Percentiles rank a stretch among this genome's conserved stretches.
phyloP scores from a whole-genome alignment of 1,139 yeast species.

The Petasospora fabianii region DNA sequence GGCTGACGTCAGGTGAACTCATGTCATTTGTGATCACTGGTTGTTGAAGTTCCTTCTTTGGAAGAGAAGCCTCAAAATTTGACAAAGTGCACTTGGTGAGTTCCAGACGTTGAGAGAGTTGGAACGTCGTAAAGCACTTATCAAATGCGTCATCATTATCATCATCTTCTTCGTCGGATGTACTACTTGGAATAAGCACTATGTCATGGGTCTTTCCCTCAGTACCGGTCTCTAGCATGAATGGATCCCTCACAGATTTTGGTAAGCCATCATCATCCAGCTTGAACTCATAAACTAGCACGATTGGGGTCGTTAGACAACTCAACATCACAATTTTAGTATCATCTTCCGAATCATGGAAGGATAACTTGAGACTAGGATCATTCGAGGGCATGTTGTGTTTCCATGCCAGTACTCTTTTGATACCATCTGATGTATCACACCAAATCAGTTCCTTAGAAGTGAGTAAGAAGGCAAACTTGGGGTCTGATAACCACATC shows the following conservation, averaged over 20 bases:
- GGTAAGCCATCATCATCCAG: slow-evolving; percentile 38
- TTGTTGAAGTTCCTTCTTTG: not conserved
- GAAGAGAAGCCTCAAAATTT: not conserved
- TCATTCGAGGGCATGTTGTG: slow-evolving; percentile 58
- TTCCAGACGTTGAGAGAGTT: slow-evolving; percentile 16
- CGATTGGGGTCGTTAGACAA: slow-evolving; percentile 41
- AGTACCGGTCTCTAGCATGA: slow-evolving; percentile 21
- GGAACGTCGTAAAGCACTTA: slow-evolving; percentile 11
- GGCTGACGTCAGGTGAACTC: too few relatives aligned
- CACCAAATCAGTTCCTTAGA: slow-evolving; percentile 59
- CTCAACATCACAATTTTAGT: slow-evolving; percentile 36
- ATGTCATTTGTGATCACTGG: too few relatives aligned
- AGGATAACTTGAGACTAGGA: slow-evolving; percentile 45
- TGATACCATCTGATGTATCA: slow-evolving; percentile 30
- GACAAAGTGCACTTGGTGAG: slow-evolving; percentile 4
- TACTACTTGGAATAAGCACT: too few relatives aligned
- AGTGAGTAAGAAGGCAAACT: slow-evolving; percentile 47
- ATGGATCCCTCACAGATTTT: slow-evolving; percentile 40
- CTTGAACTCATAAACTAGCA: slow-evolving; percentile 44
- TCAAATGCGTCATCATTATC: too few relatives aligned
- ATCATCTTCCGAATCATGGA: slow-evolving; percentile 26
- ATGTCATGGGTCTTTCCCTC: not conserved
- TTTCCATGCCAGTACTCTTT: slow-evolving; percentile 62
- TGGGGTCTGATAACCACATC: slow-evolving; percentile 24
- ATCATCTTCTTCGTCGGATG: too few relatives aligned